Base-by-base conservation (phyloP, 345 rosid species). In the Arabis hirsuta region DNA sequence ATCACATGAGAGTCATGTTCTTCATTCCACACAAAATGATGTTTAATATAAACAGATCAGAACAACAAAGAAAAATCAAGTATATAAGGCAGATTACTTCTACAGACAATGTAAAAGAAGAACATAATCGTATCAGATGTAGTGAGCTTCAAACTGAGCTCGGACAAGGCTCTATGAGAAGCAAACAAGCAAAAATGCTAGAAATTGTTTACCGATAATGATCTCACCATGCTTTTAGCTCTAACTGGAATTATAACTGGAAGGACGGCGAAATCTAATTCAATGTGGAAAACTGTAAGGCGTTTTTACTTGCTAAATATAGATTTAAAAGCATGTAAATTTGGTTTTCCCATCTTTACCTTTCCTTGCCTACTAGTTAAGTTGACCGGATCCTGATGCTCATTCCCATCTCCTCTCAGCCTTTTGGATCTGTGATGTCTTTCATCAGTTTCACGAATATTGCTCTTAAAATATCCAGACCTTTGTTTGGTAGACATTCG, bases 271-370 rank as follows among this genome's bases (percentile, higher is more conserved):
- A 67, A 32, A 51, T 16, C 54, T 72, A 53, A 52, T 52, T 64
- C 51, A 62, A 27, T 63, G 47, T 64, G 42, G 58, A 65, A 65
- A 77, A 50, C 12, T 32, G 50, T 54, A 24, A 72, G 16, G 43
- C 38, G 19, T 12, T 39, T 68, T 58, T 61, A 69, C 56, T 67
- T 14, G 47, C 62, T 67, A 76, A 36, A 8, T 72, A 79, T 80
- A 76, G 7, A 44, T 3, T 53, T 51, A 69, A 65, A 80, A 64
- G 71, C 56, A 71, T 51, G 63, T 63, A 69, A 59, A 62, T 62
- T 69, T 24, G 67, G 67, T 53, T 79, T 32, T 80, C 72, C 50
- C 74, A 53, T 67, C 77, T 77, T 85, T 84, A 86, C 97, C 97
- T 90, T 84, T 72, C 69, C 79, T 77, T 73, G 80, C 70, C 82